These are phyloP conservation scores for Angomonas deanei DNA, from an alignment of 208 protist genomes.

Conservation along the genomic window DNA sequence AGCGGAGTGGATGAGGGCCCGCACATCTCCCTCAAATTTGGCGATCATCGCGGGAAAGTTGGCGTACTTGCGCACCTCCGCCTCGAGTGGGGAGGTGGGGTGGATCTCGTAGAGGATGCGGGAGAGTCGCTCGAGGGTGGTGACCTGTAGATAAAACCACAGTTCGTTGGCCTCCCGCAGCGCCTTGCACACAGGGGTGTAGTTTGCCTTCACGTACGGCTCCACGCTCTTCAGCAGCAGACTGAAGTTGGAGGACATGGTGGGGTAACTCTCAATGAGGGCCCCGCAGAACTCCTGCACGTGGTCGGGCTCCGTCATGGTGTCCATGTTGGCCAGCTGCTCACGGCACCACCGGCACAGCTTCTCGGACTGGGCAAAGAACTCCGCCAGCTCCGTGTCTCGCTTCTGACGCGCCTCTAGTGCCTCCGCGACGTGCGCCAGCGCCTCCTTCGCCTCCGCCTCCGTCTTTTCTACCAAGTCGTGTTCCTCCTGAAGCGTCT, in stretches of 20 bases:
- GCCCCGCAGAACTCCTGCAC: conserved; percentile 83
- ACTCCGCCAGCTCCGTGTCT: conserved; percentile 30
- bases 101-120: conserved; percentile 82
- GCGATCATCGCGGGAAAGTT: conserved; percentile 38
- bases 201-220: conserved; percentile 42
- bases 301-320: conserved; percentile 80
- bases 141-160: conserved; percentile 83
- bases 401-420: conserved; percentile 23
- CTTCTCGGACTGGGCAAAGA: conserved; percentile 52
- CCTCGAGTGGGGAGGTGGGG: conserved; percentile 53
- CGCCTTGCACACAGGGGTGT: conserved; percentile 44
- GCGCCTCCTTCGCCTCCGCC: conserved; percentile 23
- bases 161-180: conserved; percentile 76
- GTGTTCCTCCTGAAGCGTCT: not conserved
- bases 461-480: conserved; percentile 23
- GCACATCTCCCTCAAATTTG: conserved; percentile 27
- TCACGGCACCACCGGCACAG: conserved; percentile 80
- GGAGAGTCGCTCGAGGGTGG: conserved; percentile 63
- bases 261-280: conserved; percentile 69
- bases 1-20: conserved; percentile 5
- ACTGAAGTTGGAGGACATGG: conserved; percentile 79
- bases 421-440: conserved; percentile 27
- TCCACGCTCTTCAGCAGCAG: conserved; percentile 55
- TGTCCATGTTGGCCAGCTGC: conserved; percentile 84
- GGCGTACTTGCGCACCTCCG: conserved; percentile 60